Base-by-base conservation (phyloP, 345 rosid species). In the Salix koriyanagi region DNA sequence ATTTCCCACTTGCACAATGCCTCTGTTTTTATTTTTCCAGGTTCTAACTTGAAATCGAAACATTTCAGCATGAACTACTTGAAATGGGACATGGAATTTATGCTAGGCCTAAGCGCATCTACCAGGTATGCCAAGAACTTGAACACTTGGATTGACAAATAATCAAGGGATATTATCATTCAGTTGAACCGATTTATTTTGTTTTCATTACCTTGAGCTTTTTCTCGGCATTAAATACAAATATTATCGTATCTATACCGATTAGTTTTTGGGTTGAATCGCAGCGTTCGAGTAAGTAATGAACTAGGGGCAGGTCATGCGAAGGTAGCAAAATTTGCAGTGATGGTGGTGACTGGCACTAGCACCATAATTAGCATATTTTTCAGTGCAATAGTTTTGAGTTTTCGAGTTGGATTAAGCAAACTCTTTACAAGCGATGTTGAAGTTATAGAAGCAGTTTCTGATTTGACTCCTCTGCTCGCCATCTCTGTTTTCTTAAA, bases 261-360 rank as follows among this genome's bases (percentile, higher is more conserved):
- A n/a, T 11, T 14, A 58, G 0, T 10, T 9, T 18, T n/a, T 23
- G 13, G 1, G 62, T 58, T 56, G 62, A 56, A n/a, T 68, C 75
- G 78, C 87, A 92, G 98, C 58, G 88, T 93, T 67, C 89, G 97
- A 54, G 92, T 96, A 64, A 83, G 98, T 65, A 93, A 96, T 26
- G 99, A 96, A 88, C 91, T 96, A 2, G 98, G 99, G 73, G 97
- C 96, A 10, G 96, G 89, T 1, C 90, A 92, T 76, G 90, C 96
- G 37, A 76, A 79, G 66, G 94, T 91, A 1, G 92, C 99, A 18
- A 96, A 84, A 74, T 81, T 93, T 44, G 86, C 98, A 7, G 98
- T 93, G 21, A 16, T 90, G 3, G 95, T 96, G 25, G 97, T 91
- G 68, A 93, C 77, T 67, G 80, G 54, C 15, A 90, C 93, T 10